A percentile compares a stretch with the other conserved stretches of the same genome.
phyloP scores from a whole-genome alignment of 83 land plant genomes.

The Diphasiastrum complanatum region DNA sequence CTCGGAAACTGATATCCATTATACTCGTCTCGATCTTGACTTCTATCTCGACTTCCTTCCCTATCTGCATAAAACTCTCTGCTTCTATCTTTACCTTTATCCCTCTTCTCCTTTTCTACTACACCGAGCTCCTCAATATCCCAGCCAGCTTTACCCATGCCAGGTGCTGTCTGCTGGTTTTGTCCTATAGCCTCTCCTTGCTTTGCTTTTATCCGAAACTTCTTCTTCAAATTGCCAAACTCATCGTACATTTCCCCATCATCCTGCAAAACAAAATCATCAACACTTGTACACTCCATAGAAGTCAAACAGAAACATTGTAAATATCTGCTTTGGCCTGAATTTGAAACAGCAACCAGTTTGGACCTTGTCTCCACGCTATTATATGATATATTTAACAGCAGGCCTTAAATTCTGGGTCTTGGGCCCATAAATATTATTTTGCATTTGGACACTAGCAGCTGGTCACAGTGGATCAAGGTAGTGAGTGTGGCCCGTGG shows the following conservation, averaged over 20 bases:
- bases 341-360: slow-evolving; percentile 1
- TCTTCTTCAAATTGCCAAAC: slow-evolving; percentile 90
- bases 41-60: slow-evolving; percentile 30
- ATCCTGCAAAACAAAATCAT: slow-evolving; percentile 47
- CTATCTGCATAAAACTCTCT: slow-evolving; percentile 41
- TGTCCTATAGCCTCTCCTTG: slow-evolving; percentile 34
- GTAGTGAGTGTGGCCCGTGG: too few relatives aligned
- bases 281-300: background rate
- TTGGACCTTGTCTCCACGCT: background rate
- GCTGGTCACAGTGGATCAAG: too few relatives aligned
- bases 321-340: background rate
- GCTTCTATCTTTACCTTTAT: slow-evolving; percentile 52
- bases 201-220: slow-evolving; percentile 77
- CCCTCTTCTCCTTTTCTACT: slow-evolving; percentile 37
- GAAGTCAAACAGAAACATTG: background rate
- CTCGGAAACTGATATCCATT: slow-evolving; percentile 15
- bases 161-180: slow-evolving; percentile 25
- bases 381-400: background rate
- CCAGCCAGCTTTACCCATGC: slow-evolving; percentile 91
- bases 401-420: too few relatives aligned
- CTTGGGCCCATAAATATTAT: too few relatives aligned
- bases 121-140: slow-evolving; percentile 81
- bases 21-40: slow-evolving; percentile 21
- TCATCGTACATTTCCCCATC: slow-evolving; percentile 99
- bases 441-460: too few relatives aligned